Base-by-base conservation (phyloP, 306 rosid genomes). In the Glycine soja region DNA sequence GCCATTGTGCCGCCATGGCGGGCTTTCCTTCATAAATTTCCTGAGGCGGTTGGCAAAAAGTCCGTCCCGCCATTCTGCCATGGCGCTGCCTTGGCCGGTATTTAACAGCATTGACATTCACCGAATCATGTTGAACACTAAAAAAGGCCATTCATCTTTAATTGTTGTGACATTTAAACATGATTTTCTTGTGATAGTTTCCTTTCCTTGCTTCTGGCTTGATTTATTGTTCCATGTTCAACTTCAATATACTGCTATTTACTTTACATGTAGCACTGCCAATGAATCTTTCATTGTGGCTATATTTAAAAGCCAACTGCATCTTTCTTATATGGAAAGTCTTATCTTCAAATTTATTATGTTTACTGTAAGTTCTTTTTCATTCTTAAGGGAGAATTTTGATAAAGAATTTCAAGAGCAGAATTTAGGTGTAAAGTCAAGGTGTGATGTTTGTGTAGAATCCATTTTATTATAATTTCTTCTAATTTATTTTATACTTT, bases 401-500 rank as follows among this genome's bases (percentile, higher is more conserved):
- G 96, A 97, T 51, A 95, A 91, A 88, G 96, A 88, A 76, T 88
- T 90, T 88, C 95, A 90, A 86, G 86, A 81, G 85, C 90, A 86
- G 88, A 95, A 93, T 85, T 98, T 98, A 70, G 92, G 81, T 80
- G 84, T 95, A 75, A 95, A 93, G 84, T 81, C 94, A 46, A 95
- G 93, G 99, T 90, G 97, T 10, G 90, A 91, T 82, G 99, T 93
- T 89, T 81, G 94, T 76, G 10, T 58, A 50, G 12, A 75, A 72
- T 48, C 59, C 10, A 14, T 38, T 74, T 1, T 70, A 14, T 63
- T 42, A 45, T 38, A 46, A 46, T 65, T 70, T 61, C 13, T 62
- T 81, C 45, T 53, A 34, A 12, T 61, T 66, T 83, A 52, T 47
- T 81, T 72, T 84, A 52, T 81, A 68, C 12, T 61, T 78, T 69